Base-by-base conservation (phyloP, 345 rosid species). In the Gossypium mustelinum region DNA sequence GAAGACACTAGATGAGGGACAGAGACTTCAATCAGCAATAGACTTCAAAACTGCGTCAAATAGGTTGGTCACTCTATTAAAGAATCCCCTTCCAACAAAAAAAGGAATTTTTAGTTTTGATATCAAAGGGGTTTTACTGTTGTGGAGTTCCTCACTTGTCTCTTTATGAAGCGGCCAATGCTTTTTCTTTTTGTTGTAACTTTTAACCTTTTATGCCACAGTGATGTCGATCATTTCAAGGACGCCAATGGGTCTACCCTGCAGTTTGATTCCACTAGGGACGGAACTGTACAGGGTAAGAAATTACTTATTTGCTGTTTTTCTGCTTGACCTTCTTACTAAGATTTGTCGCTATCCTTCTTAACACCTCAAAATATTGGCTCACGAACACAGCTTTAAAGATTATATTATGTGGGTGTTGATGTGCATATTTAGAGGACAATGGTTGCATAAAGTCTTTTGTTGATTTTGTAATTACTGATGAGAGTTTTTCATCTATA, bases 271-370 rank as follows among this genome's bases (percentile, higher is more conserved):
- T 68, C 75, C 7, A 39, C 48, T 70, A 74, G 45, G 29, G 81
- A 58, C 61, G 79, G n/a, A 59, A 52, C 68, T 62, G 25, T 79
- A 47, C 78, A 79, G 67, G 84, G 86, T 83, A 79, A 80, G 68
- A 67, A 67, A 22, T 55, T 22, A 47, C 39, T 22, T 44, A 67
- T 67, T 45, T 22, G 54, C 64, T 60, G n/a, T 60, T 67, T 67
- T 67, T 14, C 18, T 20, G 13, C 55, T 47, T 67, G 13, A 66
- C 22, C 17, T 67, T 45, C 55, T 65, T 20, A 44, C 52, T 10
- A 25, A 43, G 52, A 27, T 20, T 17, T 65, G 52, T 65, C 14
- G 22, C 70, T 44, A 59, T 68, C 56, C 72, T 25, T 68, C 56
- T 48, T 50, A 68, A 25, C 9, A 24, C 43, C 25, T 51, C 45